phyloP scores from a whole-genome alignment of 208 protist species.

The Acanthamoeba lenticulata region DNA sequence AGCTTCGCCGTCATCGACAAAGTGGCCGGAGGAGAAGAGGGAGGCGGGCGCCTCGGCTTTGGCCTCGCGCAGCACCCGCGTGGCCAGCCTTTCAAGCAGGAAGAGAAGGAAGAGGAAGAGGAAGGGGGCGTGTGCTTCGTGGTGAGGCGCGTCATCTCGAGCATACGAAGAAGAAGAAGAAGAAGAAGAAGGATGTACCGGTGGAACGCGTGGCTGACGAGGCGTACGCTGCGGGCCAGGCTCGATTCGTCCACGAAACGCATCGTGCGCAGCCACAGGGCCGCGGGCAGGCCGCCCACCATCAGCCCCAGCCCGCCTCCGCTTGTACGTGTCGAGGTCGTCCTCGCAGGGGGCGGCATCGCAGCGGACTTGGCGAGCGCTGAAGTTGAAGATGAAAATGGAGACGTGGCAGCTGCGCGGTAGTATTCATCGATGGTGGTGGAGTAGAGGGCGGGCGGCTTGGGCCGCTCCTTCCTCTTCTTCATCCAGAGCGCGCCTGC shows the following conservation, averaged over 20 bases:
- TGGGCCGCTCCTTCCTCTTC: conserved; percentile 31
- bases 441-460: not conserved
- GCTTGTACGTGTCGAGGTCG: too few species aligned
- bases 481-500: conserved; percentile 8
- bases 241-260: not conserved
- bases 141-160: not conserved
- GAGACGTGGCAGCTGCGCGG: not conserved
- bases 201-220: not conserved
- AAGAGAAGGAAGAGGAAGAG: not conserved
- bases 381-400: too few species aligned
- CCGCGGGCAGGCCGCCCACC: not conserved
- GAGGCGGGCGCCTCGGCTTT: not conserved
- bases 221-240: not conserved
- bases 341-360: too few species aligned
- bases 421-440: conserved; percentile 30
- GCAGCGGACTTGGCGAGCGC: too few species aligned
- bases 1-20: too few species aligned
- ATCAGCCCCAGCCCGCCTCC: not conserved
- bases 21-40: conserved; percentile 29
- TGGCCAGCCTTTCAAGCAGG: not conserved
- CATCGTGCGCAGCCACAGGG: not conserved
- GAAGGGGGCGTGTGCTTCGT: not conserved
- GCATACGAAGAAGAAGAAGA: not conserved
- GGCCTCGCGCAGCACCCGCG: not conserved
- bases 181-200: not conserved